Evolutionary conservation across 192 early-diverging fungal species (phyloP).

Genomic region (Oehlia diaphana): DNA sequence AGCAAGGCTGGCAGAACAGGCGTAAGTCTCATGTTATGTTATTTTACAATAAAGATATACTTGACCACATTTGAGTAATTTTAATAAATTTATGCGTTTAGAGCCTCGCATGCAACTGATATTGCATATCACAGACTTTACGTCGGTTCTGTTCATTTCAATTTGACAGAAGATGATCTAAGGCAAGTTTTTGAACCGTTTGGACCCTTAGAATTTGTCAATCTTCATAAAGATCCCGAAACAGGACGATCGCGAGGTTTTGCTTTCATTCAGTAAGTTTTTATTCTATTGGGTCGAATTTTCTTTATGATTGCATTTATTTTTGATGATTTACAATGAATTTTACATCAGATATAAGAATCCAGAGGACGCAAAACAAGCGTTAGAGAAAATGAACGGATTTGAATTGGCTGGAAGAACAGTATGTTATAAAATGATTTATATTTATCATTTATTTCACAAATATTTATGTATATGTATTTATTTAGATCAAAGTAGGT

Average conservation of each 20-base stretch:
- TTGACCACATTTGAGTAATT: conserved; percentile 26
- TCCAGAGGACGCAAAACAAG: conserved; percentile 71
- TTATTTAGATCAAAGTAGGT: conserved; percentile 70
- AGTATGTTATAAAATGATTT: conserved; percentile 38
- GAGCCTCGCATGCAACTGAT: conserved; percentile 38
- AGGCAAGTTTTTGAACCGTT: conserved; percentile 79
- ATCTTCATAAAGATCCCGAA: conserved; percentile 73
- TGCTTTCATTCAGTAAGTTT: conserved; percentile 76
- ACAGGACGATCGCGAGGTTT: conserved; percentile 74
- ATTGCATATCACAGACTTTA: conserved; percentile 60
- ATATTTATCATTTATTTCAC: not conserved
- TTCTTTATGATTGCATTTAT: not conserved
- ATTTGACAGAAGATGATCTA: conserved; percentile 74
- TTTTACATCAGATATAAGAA: conserved; percentile 56
- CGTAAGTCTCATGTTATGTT: conserved; percentile 38
- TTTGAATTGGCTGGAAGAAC: conserved; percentile 75
- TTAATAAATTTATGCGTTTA: conserved; percentile 26
- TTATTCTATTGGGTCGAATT: not conserved
- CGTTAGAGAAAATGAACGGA: conserved; percentile 82
- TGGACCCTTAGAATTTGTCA: conserved; percentile 82
- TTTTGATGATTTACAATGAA: not conserved
- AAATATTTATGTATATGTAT: not conserved
- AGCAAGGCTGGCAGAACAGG: conserved; percentile 57
- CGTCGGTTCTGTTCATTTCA: conserved; percentile 63
- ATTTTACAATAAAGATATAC: conserved; percentile 11